phyloP scores from a whole-genome alignment of 768 basidiomycete genomes.

The Clavaria fumosa region DNA sequence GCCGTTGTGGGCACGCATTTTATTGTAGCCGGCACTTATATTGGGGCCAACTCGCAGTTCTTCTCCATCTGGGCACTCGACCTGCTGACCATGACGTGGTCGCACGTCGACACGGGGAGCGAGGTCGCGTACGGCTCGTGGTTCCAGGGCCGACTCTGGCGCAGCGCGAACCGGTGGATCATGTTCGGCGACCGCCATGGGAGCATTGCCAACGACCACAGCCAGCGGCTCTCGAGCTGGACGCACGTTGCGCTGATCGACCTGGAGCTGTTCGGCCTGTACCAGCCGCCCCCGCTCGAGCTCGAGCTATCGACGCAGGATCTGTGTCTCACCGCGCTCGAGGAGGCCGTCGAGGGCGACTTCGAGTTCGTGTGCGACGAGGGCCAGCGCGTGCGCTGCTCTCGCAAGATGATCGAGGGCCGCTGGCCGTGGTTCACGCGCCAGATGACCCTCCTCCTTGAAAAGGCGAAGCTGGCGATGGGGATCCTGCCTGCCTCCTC shows the following conservation, averaged over 20 bases:
- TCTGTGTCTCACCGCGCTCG: slow-evolving; percentile 69
- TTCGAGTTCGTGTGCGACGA: slow-evolving; percentile 92
- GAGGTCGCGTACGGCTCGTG: slow-evolving; percentile 81
- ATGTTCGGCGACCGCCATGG: slow-evolving; percentile 92
- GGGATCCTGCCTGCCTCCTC: no score
- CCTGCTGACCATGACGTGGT: slow-evolving; percentile 68
- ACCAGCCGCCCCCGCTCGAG: slow-evolving; percentile 62
- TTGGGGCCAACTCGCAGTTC: slow-evolving; percentile 84
- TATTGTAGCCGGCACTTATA: slow-evolving; percentile 90
- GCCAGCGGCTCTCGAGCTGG: slow-evolving; percentile 80
- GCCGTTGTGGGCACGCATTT: slow-evolving; percentile 83
- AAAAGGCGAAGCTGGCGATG: no score
- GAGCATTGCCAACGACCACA: no score
- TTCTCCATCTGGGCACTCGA: slow-evolving; percentile 97
- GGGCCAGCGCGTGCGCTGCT: slow-evolving; percentile 67
- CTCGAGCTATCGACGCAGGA: slow-evolving; percentile 58
- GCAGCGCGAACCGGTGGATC: slow-evolving; percentile 68
- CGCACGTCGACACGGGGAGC: slow-evolving; percentile 77
- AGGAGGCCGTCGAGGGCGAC: slow-evolving; percentile 70
- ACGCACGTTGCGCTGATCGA: slow-evolving; percentile 85
- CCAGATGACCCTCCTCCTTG: no score
- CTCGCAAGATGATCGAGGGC: slow-evolving; percentile 69
- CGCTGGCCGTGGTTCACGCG: slow-evolving; percentile 99
- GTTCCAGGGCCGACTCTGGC: slow-evolving; percentile 86
- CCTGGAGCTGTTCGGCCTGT: slow-evolving; percentile 90